These are phyloP conservation scores for Colletotrichum chrysophilum DNA, from an alignment of 2,329 filamentous ascomycete species.

Conservation along the genomic window DNA sequence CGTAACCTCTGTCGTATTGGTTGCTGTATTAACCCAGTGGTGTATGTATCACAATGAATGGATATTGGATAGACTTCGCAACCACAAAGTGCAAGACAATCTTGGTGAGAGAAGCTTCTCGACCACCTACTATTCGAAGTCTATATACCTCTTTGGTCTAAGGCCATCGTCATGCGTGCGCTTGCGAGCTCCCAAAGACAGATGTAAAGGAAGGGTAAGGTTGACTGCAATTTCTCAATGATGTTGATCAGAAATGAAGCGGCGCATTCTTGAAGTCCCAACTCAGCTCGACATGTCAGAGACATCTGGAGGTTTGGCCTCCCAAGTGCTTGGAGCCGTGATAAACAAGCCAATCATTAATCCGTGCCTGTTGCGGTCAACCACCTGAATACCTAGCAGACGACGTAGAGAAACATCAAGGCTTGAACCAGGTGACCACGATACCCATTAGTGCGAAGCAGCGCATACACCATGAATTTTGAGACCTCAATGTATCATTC, in stretches of 20 bases:
- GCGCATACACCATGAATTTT: fast-evolving
- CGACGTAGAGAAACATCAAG: not conserved
- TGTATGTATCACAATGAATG: not conserved
- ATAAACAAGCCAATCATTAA: not conserved
- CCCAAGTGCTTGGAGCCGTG: not conserved
- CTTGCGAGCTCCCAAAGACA: not conserved
- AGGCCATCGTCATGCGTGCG: fast-evolving
- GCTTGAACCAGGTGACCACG: not conserved
- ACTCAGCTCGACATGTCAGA: not conserved
- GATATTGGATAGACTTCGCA: not conserved
- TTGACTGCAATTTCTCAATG: not conserved
- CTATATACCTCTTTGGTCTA: not conserved
- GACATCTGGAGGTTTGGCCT: not conserved
- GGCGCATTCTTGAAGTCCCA: not conserved
- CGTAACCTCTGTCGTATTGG: fast-evolving
- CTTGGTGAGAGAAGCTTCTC: not conserved
- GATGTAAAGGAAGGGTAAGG: not conserved
- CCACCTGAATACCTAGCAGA: not conserved
- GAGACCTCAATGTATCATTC: not conserved
- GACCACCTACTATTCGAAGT: not conserved
- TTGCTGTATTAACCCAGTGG: not conserved
- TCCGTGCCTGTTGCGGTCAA: not conserved
- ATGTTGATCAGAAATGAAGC: not conserved
- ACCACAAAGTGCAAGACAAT: not conserved
- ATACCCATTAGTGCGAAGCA: not conserved